A percentile compares a stretch with the other conserved stretches of the same genome.
Evolutionary conservation across 2,329 filamentous ascomycete genomes (phyloP).

Genomic region (Talaromyces rugulosus): DNA sequence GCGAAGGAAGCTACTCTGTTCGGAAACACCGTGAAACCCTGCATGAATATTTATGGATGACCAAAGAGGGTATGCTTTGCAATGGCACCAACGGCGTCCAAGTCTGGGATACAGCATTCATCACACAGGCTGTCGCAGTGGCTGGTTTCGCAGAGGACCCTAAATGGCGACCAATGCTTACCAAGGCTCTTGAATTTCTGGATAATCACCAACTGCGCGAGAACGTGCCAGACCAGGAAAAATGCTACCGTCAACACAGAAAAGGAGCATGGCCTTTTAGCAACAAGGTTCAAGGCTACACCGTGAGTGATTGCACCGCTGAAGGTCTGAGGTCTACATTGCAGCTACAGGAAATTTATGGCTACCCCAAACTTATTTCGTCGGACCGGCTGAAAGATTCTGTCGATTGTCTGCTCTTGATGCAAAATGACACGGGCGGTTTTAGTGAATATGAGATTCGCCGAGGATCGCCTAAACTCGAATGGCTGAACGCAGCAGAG

Average conservation of each 20-base stretch:
- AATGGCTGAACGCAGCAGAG: slow-evolving; percentile 89
- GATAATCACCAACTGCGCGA: slow-evolving; percentile 89
- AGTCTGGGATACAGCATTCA: slow-evolving; percentile 91
- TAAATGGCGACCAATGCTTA: slow-evolving; percentile 77
- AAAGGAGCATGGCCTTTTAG: slow-evolving; percentile 97
- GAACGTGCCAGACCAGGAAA: slow-evolving; percentile 69
- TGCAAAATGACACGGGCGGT: slow-evolving; percentile 82
- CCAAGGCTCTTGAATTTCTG: slow-evolving; percentile 76
- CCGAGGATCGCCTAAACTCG: slow-evolving; percentile 71
- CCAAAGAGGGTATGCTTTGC: slow-evolving; percentile 84
- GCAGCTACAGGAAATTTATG: slow-evolving; percentile 72
- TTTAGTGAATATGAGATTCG: slow-evolving; percentile 87
- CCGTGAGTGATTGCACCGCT: slow-evolving; percentile 89
- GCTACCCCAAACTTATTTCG: slow-evolving; percentile 69
- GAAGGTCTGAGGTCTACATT: slow-evolving; percentile 87
- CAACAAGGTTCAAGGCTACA: slow-evolving; percentile 87
- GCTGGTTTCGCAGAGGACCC: slow-evolving; percentile 72
- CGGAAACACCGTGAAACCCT: slow-evolving; percentile 74
- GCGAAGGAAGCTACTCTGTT: slow-evolving; percentile 67
- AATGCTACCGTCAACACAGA: slow-evolving; percentile 82
- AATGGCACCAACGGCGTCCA: slow-evolving; percentile 99
- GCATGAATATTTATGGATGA: slow-evolving; percentile 87
- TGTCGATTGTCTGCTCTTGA: slow-evolving; percentile 83
- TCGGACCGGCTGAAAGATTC: slow-evolving; percentile 79
- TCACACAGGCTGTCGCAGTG: slow-evolving; percentile 76